phyloP scores from a whole-genome alignment of 192 early-diverging fungal species.

The Kickxella alabastrina region DNA sequence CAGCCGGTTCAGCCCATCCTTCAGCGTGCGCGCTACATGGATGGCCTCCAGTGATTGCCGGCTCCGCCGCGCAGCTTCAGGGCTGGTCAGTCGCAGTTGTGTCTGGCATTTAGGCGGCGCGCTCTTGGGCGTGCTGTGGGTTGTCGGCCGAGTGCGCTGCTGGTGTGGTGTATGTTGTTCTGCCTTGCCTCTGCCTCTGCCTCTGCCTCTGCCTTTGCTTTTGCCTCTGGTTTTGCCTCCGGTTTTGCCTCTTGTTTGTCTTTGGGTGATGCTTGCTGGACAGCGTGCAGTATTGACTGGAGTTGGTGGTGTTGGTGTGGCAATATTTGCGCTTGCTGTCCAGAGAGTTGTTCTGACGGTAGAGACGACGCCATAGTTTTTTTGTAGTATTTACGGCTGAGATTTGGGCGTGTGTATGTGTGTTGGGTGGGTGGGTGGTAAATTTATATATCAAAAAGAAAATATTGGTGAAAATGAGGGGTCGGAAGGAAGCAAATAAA shows the following conservation, averaged over 20 bases:
- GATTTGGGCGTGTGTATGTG: too few relatives aligned
- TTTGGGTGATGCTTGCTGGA: too few relatives aligned
- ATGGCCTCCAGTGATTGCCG: conserved; percentile 33
- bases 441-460: too few relatives aligned
- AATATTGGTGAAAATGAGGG: background rate
- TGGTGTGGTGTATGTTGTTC: too few relatives aligned
- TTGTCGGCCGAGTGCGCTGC: background rate
- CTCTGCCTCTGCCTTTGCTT: too few relatives aligned
- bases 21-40: conserved; percentile 38
- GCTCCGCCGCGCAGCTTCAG: conserved; percentile 32
- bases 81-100: conserved; percentile 25
- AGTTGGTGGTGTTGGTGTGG: background rate
- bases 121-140: conserved; percentile 13
- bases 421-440: too few relatives aligned
- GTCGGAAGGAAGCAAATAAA: background rate
- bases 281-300: background rate
- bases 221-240: too few relatives aligned
- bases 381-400: background rate
- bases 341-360: background rate
- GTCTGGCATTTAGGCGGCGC: conserved; percentile 25
- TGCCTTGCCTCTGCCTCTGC: too few relatives aligned
- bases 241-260: too few relatives aligned
- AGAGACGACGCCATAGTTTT: background rate
- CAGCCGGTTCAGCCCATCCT: conserved; percentile 40
- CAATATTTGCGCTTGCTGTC: background rate